Conservation (phyloP, 805 yeast species). For the Candida sithepensis region DNA sequence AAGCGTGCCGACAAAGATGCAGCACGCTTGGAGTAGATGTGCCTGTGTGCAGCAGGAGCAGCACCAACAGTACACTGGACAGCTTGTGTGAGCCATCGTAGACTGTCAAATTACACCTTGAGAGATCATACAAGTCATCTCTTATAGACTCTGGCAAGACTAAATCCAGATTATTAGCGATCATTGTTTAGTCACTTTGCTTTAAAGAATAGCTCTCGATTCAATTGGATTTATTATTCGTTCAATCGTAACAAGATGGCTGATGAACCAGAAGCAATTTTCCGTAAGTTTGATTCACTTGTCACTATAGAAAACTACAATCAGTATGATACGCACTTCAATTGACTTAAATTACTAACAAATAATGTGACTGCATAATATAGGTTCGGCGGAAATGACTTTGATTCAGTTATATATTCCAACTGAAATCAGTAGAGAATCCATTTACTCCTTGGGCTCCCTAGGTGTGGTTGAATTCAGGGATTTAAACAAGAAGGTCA, state of each 20-base stretch:
- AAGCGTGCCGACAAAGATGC: not conserved
- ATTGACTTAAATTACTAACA: constrained; percentile 3
- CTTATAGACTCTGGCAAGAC: not conserved
- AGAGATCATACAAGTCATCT: too few species aligned
- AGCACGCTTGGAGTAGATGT: not conserved
- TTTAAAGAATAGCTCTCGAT: not conserved
- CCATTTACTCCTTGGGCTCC: constrained; percentile 82
- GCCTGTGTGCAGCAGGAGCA: not conserved
- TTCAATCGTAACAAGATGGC: constrained; percentile 2
- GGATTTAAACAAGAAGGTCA: constrained; percentile 80
- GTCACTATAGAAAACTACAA: not conserved
- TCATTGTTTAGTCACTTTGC: not conserved
- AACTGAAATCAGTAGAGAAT: constrained; percentile 82
- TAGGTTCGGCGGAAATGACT: constrained; percentile 95
- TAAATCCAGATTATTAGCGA: not conserved
- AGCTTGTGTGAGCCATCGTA: not conserved
- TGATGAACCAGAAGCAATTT: constrained; percentile 26
- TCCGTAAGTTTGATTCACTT: constrained; percentile 22
- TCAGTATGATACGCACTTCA: not conserved
- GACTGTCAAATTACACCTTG: not conserved
- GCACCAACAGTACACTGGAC: not conserved
- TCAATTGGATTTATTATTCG: not conserved
- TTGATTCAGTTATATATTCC: constrained; percentile 89
- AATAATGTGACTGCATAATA: not conserved
- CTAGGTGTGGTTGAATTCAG: constrained; percentile 84